These are phyloP conservation scores for Coelastrella sp. DNA, from an alignment of 139 green algal species.

Conservation along the genomic window DNA sequence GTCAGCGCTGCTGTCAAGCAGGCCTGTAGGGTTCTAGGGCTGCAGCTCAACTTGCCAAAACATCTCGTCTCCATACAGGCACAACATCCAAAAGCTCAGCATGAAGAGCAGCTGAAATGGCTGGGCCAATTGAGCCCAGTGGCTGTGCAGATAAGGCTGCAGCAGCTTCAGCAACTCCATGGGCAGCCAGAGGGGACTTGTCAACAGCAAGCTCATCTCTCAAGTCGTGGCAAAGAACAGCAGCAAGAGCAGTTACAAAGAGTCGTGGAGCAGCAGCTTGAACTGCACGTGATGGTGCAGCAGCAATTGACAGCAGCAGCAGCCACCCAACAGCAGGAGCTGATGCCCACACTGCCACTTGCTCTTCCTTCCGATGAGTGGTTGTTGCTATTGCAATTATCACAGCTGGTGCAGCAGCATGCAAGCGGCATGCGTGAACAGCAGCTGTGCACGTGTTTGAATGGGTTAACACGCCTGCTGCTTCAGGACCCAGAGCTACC, in stretches of 20 bases:
- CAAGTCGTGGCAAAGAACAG: not conserved
- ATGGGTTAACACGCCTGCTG: constrained; percentile 2
- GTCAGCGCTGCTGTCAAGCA: constrained; percentile 31
- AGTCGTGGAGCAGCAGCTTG: constrained; percentile 20
- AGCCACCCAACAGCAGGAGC: constrained; percentile 5
- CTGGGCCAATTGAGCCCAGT: not conserved
- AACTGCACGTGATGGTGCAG: not conserved
- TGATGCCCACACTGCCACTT: not conserved
- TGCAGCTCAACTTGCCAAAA: not conserved
- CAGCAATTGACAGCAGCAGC: constrained; percentile 21
- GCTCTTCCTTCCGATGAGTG: not conserved
- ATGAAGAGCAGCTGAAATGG: constrained; percentile 5
- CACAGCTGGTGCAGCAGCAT: constrained; percentile 2
- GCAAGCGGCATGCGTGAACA: constrained; percentile 15
- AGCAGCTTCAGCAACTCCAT: constrained; percentile 24
- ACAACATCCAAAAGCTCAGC: not conserved
- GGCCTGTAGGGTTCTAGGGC: not conserved
- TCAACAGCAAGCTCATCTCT: too few relatives aligned
- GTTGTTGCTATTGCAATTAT: constrained; percentile 21
- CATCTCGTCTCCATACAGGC: not conserved
- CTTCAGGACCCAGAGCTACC: not conserved
- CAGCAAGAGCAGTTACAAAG: constrained; percentile 22
- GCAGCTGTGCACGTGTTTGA: constrained; percentile 41
- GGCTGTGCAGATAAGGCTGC: not conserved
- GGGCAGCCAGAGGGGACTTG: not conserved